Percentiles rank a stretch among this genome's conserved stretches.
Evolutionary conservation across 192 early-diverging fungal genomes (phyloP).

Genomic region (Polychytrium aggregatum): DNA sequence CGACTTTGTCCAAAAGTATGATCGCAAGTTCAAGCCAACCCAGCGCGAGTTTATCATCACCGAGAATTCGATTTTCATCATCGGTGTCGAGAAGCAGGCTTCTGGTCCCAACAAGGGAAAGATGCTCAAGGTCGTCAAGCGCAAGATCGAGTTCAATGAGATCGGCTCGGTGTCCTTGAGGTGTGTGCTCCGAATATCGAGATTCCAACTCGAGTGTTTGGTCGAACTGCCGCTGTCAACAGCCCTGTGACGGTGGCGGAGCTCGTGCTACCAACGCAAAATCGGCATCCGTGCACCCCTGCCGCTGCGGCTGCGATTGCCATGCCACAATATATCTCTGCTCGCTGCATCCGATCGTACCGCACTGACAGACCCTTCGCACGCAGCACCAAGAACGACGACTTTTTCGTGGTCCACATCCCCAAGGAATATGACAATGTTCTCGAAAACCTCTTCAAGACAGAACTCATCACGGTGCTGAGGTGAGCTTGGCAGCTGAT

Average conservation of each 20-base stretch:
- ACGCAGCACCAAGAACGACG: slow-evolving; percentile 32
- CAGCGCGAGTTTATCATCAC: slow-evolving; percentile 36
- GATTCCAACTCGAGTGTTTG: no score
- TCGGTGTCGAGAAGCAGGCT: slow-evolving; percentile 44
- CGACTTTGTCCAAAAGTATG: slow-evolving; percentile 38
- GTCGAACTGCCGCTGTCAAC: no score
- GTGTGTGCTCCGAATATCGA: neutral
- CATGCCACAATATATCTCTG: no score
- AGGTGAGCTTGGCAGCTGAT: no score
- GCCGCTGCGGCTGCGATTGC: no score
- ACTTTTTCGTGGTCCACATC: slow-evolving; percentile 44
- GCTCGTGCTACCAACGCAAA: no score
- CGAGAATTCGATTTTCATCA: slow-evolving; percentile 33
- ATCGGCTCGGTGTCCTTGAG: slow-evolving; percentile 36
- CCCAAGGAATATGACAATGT: slow-evolving; percentile 44
- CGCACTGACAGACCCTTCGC: neutral
- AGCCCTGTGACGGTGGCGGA: no score
- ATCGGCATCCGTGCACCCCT: no score
- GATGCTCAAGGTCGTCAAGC: slow-evolving; percentile 44
- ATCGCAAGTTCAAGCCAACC: slow-evolving; percentile 44
- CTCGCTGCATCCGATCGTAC: no score
- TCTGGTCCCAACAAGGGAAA: slow-evolving; percentile 49
- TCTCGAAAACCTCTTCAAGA: slow-evolving; percentile 44
- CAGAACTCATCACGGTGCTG: slow-evolving; percentile 43
- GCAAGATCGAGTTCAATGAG: slow-evolving; percentile 31